Base-by-base conservation (phyloP, 2,329 filamentous ascomycete species). In the Ceratocystis harringtonii region DNA sequence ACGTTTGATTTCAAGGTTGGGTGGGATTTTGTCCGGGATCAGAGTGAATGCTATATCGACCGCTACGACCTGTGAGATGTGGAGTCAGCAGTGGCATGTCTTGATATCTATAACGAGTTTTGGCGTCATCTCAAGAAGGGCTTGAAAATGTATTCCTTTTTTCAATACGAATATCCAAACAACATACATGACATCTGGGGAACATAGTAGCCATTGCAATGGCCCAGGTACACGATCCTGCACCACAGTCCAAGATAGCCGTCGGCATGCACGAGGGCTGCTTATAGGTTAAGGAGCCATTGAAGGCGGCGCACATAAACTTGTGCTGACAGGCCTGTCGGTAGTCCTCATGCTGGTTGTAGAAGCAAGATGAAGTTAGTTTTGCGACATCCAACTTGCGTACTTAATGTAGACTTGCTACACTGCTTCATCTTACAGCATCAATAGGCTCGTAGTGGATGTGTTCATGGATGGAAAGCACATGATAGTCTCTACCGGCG, bases 1-100 rank as follows among this genome's bases (percentile, higher is more conserved):
- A 64, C 89, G 80, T 73, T 90, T 85, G 65, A 90, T 78, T 71
- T 86, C 84, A 65, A 91, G 74, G 71, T 90, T 90, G 3, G 80
- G 76, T 19, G 87, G 84, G 5, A 78, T 71, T 69, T 84, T 81
- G 61, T 87, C 83, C 55, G 85, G 85, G 67, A 82, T 80, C 2
- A 65, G 43, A 10, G 36, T 22, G 5, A 57, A 57, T n/a, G 61
- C 50, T 22, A 66, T 52, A 10, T 66, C 65, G 30, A 66, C 61
- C 15, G 50, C 61, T 5, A 25, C 45, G 10, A 66, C 41, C 65
- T 66, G 36, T 25, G 3, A 19, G n/a, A 19, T 8, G 6, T 36
- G 5, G 25, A 12, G 44, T 62, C 1, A 62, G 61, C 15, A 50
- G 12, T 32, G 8, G 15, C 19, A 6, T 43, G 5, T 2, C 5